phyloP scores from a whole-genome alignment of 805 yeast species.

The Candida dendrica region DNA sequence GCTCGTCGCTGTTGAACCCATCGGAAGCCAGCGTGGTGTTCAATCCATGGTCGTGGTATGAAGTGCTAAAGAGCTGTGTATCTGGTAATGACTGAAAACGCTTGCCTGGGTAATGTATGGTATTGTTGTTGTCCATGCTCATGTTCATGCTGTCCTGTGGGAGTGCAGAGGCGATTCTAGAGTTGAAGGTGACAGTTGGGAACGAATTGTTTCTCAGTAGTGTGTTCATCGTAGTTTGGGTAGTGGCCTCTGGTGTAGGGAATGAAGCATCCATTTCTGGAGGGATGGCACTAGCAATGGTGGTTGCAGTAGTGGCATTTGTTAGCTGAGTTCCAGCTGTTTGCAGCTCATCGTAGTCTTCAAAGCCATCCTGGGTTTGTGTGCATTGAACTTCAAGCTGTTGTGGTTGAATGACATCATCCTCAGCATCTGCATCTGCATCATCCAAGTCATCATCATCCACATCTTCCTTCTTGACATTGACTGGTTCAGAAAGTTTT shows the following conservation, averaged over 20 bases:
- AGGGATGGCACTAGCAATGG: not conserved
- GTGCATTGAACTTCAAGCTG: not conserved
- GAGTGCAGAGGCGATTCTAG: not conserved
- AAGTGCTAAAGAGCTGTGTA: not conserved
- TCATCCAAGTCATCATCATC: not conserved
- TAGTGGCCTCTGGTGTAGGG: not conserved
- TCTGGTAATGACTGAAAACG: not conserved
- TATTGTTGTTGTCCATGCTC: no score
- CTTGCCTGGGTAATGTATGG: not conserved
- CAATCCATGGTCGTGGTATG: not conserved
- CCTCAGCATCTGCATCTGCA: not conserved
- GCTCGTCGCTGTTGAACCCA: slow-evolving; percentile 1
- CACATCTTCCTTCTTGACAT: not conserved
- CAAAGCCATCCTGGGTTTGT: not conserved
- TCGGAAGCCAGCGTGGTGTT: not conserved
- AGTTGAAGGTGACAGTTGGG: not conserved
- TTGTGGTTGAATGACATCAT: not conserved
- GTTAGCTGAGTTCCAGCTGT: not conserved
- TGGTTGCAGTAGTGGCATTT: not conserved
- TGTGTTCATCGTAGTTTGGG: not conserved
- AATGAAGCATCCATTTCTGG: not conserved
- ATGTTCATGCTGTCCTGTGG: not conserved
- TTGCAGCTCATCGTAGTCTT: not conserved
- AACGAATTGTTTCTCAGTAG: not conserved
- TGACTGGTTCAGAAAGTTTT: slow-evolving; percentile 13